Conservation (phyloP, 257 asterid genomes). For the Nicotiana benthamiana region DNA sequence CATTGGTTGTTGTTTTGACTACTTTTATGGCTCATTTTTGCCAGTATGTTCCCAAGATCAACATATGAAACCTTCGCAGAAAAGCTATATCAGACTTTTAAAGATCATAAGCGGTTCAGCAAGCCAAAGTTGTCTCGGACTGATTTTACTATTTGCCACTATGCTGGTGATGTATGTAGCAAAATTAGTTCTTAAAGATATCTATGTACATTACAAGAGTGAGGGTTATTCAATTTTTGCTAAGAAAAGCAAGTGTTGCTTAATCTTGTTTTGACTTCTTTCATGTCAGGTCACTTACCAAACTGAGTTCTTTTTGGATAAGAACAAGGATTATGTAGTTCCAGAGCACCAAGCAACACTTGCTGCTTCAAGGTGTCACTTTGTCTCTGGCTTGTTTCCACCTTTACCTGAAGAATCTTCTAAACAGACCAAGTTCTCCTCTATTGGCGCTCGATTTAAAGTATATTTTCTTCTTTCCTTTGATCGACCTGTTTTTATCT, state of each 20-base stretch:
- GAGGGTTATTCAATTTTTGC: neutral
- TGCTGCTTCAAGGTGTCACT: slow-evolving; percentile 61
- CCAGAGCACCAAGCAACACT: slow-evolving; percentile 91
- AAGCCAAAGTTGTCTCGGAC: slow-evolving; percentile 85
- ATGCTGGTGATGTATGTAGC: slow-evolving; percentile 89
- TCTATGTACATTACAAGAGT: neutral
- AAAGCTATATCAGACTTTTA: slow-evolving; percentile 78
- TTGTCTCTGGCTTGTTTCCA: slow-evolving; percentile 71
- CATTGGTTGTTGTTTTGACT: neutral
- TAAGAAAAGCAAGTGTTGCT: slow-evolving; percentile 8
- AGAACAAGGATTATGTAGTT: slow-evolving; percentile 85
- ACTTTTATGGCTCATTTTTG: slow-evolving; percentile 9
- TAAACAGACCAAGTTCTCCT: slow-evolving; percentile 76
- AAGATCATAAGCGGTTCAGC: slow-evolving; percentile 77
- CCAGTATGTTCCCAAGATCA: slow-evolving; percentile 95
- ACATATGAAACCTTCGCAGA: slow-evolving; percentile 80
- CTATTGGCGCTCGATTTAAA: slow-evolving; percentile 86
- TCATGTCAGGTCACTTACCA: slow-evolving; percentile 73
- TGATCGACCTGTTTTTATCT: neutral
- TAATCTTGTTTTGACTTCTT: slow-evolving; percentile 19
- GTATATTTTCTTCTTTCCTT: slow-evolving; percentile 26
- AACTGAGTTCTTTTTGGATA: slow-evolving; percentile 75
- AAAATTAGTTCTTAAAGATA: neutral
- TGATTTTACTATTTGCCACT: slow-evolving; percentile 79
- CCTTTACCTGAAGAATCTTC: slow-evolving; percentile 76